Evolutionary conservation across 768 basidiomycete genomes (phyloP), one percentile per base, ranked within the genome.

Genomic region (Agrocybe pediades): DNA sequence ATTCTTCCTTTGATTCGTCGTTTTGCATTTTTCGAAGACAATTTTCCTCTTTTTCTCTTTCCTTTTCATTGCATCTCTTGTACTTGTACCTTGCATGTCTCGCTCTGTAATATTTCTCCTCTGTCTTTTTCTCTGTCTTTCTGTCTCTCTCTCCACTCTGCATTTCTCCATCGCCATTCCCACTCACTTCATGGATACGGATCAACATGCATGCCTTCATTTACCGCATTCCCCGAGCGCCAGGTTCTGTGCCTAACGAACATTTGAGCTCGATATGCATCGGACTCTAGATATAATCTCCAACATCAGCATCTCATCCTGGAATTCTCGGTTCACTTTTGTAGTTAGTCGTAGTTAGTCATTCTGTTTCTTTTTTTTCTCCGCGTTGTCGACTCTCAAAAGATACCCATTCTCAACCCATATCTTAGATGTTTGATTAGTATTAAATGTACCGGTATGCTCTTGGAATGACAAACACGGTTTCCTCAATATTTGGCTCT

Each of bases 111-210:
- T 36, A 15, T 36, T 36, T 55, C 27, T 26, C 6, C 48, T 29
- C 40, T 48, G 21, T 56, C 26, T 54, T 15, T 54, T 36, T 55
- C 19, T 24, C 16, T 43, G 43, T 33, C 36, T 24, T 40, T 30
- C 29, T 30, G 29, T 11, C n/a, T n/a, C 15, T 15, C 7, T 30
- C 29, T 30, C 29, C 15, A 7, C 7, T 36, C 33, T 36, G 33
- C 33, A 36, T n/a, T 6, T n/a, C n/a, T n/a, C 11, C 5, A 15
- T 36, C n/a, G 6, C 11, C 33, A 36, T 36, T 13, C 33, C 33
- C 33, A 11, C 11, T 30, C 29, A 30, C 29, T 36, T n/a, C 13
- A 5, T n/a, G 33, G 33, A 36, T 15, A 36, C 33, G 33, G 33
- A 36, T 36, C 33, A 36, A 15, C 33, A 36, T 15, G 13, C 11